phyloP scores from a whole-genome alignment of 768 basidiomycete genomes.

The Pleurotus eryngii region DNA sequence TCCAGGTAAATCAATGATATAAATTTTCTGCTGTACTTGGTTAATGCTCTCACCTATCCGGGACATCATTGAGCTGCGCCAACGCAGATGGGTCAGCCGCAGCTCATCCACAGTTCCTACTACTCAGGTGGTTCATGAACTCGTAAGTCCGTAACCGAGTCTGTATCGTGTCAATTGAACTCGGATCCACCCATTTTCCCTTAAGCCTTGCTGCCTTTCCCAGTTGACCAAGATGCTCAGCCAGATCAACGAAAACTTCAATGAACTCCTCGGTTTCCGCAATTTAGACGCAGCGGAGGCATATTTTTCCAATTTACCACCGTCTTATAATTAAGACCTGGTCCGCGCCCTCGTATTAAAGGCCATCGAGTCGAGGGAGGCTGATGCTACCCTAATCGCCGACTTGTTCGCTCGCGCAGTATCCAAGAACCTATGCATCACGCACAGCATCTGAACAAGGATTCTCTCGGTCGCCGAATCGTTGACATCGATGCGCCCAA shows the following conservation, averaged over 20 bases:
- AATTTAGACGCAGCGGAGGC: constrained; percentile 58
- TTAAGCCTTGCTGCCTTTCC: not conserved
- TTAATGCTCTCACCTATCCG: constrained; percentile 24
- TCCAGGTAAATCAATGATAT: constrained; percentile 60
- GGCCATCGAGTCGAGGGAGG: constrained; percentile 80
- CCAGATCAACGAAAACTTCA: constrained; percentile 72
- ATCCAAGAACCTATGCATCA: constrained; percentile 58
- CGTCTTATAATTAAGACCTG: constrained; percentile 57
- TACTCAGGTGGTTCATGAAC: constrained; percentile 86
- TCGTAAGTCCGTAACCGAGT: constrained; percentile 41
- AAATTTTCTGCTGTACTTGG: constrained; percentile 4
- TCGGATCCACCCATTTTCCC: constrained; percentile 12
- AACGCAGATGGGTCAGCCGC: constrained; percentile 76
- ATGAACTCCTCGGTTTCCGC: constrained; percentile 68
- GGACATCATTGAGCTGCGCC: constrained; percentile 90
- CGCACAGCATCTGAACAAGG: constrained; percentile 69
- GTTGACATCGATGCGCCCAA: constrained; percentile 88
- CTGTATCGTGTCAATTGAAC: no score
- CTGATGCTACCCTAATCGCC: constrained; percentile 73
- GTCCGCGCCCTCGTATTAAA: constrained; percentile 72
- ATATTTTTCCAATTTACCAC: constrained; percentile 76
- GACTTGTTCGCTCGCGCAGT: constrained; percentile 66
- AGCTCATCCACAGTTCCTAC: constrained; percentile 73
- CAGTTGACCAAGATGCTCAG: constrained; percentile 44
- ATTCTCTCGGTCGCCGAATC: constrained; percentile 67